Base-by-base conservation (phyloP, 352 stramenopile species). In the Phytophthora sansomeana region DNA sequence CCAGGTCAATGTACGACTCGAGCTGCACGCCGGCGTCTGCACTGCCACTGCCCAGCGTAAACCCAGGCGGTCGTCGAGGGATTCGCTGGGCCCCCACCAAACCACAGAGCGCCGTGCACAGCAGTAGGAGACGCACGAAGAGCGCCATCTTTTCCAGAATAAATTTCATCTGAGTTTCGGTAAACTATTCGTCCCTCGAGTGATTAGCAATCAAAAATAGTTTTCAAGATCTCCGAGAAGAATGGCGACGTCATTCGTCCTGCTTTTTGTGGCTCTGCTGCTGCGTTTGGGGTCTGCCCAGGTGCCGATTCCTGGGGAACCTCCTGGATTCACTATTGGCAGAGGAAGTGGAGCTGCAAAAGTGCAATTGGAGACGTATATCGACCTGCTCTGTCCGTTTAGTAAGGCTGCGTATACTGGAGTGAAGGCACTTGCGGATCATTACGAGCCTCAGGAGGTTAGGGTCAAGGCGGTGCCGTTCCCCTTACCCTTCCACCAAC, bases 1-100 rank as follows among this genome's bases (percentile, higher is more conserved):
- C 84, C 78, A 93, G 60, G 53, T 95, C 85, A n/a, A 95, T 75
- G 59, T 90, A 95, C 21, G 83, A 87, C 73, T 95, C 87, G 38
- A 95, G 80, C 65, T 95, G 87, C 30, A 95, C 80, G 30, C 79
- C 74, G 3, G 87, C 87, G 14, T 80, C 61, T 5, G 83, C 77
- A 11, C 38, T 71, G 6, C 87, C 84, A 2, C 76, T 44, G 13
- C 82, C 81, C 16, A 89, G 58, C 1, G 80, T 87, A 52, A 93
- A 93, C 0, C 87, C 87, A 19, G 82, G 82, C 1, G 77, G 85
- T 36, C 78, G 80, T 13, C 69, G 63, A 13, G 83, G 87, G 53
- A 93, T 84, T n/a, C 76, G 74, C 10, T 65, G 64, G 26, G 58
- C 30, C 10, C 17, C 43, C 9, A 70, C 9, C 17, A 69, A 11